phyloP scores from a whole-genome alignment of 202 grass and related monocot species.

The Panicum hallii region DNA sequence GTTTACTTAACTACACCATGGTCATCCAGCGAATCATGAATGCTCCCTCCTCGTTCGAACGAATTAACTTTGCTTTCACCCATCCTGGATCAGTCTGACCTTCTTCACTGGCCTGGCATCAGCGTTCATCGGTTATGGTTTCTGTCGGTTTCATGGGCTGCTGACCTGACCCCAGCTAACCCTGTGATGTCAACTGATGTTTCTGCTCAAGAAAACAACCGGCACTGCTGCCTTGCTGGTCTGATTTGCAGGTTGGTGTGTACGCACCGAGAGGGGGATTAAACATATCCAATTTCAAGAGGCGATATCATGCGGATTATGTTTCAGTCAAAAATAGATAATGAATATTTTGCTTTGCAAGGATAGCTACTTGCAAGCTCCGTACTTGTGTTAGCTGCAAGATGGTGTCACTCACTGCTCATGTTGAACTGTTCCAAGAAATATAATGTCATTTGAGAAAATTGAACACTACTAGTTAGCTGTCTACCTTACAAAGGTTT shows the following conservation, averaged over 20 bases:
- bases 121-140: conserved; percentile 18
- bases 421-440: conserved; percentile 31
- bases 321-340: background rate
- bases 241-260: background rate
- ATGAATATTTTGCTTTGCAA: background rate
- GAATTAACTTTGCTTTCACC: conserved; percentile 36
- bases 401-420: background rate
- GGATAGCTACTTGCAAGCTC: background rate
- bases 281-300: conserved; percentile 5
- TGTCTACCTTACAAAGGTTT: conserved; percentile 16
- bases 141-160: conserved; percentile 28
- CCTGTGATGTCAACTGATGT: conserved; percentile 52
- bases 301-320: background rate
- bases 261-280: background rate
- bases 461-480: background rate
- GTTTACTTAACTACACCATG: background rate
- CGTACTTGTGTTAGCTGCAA: background rate
- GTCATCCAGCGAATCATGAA: conserved; percentile 5
- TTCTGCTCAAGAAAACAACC: conserved; percentile 31
- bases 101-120: conserved; percentile 17
- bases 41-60: background rate
- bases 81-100: conserved; percentile 3
- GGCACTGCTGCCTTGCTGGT: background rate
- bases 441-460: conserved; percentile 8
- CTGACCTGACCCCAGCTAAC: conserved; percentile 41